Evolutionary conservation across 2,329 filamentous ascomycete genomes (phyloP).

Genomic region (Gliomastix tumulicola): DNA sequence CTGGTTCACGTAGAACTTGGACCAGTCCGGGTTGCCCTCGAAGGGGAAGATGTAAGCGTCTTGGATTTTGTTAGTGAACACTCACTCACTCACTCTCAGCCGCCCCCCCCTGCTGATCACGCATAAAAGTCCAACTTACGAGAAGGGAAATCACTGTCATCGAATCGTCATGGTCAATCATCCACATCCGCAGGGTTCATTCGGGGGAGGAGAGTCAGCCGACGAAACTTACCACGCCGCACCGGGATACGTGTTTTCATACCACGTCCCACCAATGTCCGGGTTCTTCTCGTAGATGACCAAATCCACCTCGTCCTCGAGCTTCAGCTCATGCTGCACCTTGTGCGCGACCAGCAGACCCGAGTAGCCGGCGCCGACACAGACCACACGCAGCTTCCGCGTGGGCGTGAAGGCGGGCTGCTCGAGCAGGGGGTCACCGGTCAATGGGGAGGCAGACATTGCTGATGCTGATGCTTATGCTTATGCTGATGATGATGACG

Average conservation of each 20-base stretch:
- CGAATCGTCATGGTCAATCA: no score
- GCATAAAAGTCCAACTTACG: no score
- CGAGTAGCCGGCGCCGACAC: conserved; percentile 18
- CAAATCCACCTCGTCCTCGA: conserved; percentile 17
- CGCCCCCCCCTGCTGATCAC: no score
- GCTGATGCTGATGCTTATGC: no score
- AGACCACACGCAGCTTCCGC: conserved; percentile 16
- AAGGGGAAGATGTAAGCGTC: not conserved
- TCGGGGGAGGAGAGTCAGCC: conserved; percentile 54
- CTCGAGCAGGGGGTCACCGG: conserved; percentile 13
- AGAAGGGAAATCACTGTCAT: no score
- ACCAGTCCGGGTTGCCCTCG: conserved; percentile 35
- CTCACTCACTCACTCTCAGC: no score
- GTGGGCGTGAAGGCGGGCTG: conserved; percentile 12
- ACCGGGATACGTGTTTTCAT: conserved; percentile 51
- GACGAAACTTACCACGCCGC: conserved; percentile 43
- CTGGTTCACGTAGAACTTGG: conserved; percentile 44
- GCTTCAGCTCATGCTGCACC: conserved; percentile 16
- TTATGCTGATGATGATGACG: no score
- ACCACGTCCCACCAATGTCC: conserved; percentile 51
- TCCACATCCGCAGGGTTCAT: no score
- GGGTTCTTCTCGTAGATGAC: conserved; percentile 48
- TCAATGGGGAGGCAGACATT: no score
- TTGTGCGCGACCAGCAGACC: conserved; percentile 17
- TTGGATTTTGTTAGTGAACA: no score